Conservation (phyloP, 805 yeast genomes). For the Metschnikowia bowlesiae region DNA sequence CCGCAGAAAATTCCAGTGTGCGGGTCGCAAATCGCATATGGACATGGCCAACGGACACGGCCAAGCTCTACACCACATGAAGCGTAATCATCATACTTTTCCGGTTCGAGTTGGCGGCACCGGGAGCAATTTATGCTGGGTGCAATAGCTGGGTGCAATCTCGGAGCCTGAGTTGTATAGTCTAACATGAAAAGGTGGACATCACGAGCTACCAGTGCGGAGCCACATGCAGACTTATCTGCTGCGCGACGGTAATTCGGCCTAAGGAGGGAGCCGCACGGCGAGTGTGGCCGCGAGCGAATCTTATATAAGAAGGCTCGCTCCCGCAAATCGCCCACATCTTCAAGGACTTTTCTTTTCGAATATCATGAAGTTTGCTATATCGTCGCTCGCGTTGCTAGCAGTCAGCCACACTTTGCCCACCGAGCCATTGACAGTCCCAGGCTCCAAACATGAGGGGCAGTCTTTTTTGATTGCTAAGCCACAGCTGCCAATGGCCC, state of each 20-base stretch:
- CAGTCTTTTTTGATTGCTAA: neutral
- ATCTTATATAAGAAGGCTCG: neutral
- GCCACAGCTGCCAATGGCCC: conserved; percentile 1
- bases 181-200: neutral
- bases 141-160: neutral
- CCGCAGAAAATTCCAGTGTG: neutral
- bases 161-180: neutral
- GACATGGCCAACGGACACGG: neutral
- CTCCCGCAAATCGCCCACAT: neutral
- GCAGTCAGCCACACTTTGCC: conserved; percentile 22
- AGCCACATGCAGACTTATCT: conserved; percentile 1
- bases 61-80: neutral
- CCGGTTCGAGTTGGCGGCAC: neutral
- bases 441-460: neutral
- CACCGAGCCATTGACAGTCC: neutral
- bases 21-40: neutral
- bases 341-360: neutral
- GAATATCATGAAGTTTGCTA: conserved; percentile 14
- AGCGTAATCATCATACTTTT: neutral
- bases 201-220: neutral
- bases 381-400: conserved; percentile 20
- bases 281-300: neutral
- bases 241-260: neutral
- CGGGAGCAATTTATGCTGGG: no score
- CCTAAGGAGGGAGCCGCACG: neutral